Evolutionary conservation across 2,329 filamentous ascomycete genomes (phyloP).

Genomic region (Ophiosphaerella narmari): DNA sequence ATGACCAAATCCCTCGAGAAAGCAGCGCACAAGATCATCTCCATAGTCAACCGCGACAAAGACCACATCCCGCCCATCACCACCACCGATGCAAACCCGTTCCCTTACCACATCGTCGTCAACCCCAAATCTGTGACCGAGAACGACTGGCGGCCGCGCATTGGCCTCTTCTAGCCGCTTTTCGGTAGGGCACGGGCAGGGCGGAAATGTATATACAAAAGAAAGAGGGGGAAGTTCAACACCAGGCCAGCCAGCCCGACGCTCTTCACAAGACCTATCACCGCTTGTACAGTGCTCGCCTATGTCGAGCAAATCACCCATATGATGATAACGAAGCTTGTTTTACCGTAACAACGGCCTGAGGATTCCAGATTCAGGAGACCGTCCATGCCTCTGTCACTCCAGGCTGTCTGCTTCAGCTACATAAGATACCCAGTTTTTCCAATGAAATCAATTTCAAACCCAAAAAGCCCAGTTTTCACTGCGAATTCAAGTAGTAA

Average conservation of each 20-base stretch:
- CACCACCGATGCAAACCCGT: slow-evolving; percentile 87
- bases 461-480: too few relatives aligned
- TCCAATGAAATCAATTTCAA: slow-evolving; percentile 18
- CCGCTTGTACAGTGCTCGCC: slow-evolving; percentile 31
- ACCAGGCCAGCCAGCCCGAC: slow-evolving; percentile 11
- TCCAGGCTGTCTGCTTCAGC: slow-evolving; percentile 19
- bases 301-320: slow-evolving; percentile 19
- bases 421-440: slow-evolving; percentile 37
- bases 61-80: slow-evolving; percentile 98
- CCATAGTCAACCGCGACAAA: slow-evolving; percentile 84
- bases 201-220: slow-evolving; percentile 26
- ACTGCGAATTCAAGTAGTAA: too few relatives aligned
- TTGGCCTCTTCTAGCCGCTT: slow-evolving; percentile 56
- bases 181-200: slow-evolving; percentile 2
- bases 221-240: slow-evolving; percentile 28
- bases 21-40: slow-evolving; percentile 87
- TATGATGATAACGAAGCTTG: slow-evolving; percentile 1
- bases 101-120: slow-evolving; percentile 90
- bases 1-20: slow-evolving; percentile 90
- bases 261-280: too few relatives aligned
- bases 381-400: slow-evolving; percentile 8
- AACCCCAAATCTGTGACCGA: slow-evolving; percentile 73
- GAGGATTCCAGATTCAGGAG: not conserved
- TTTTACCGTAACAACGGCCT: too few relatives aligned
- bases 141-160: slow-evolving; percentile 73